These are phyloP conservation scores for Cytospora piceae DNA, from an alignment of 2,329 filamentous ascomycete species.

Conservation along the genomic window DNA sequence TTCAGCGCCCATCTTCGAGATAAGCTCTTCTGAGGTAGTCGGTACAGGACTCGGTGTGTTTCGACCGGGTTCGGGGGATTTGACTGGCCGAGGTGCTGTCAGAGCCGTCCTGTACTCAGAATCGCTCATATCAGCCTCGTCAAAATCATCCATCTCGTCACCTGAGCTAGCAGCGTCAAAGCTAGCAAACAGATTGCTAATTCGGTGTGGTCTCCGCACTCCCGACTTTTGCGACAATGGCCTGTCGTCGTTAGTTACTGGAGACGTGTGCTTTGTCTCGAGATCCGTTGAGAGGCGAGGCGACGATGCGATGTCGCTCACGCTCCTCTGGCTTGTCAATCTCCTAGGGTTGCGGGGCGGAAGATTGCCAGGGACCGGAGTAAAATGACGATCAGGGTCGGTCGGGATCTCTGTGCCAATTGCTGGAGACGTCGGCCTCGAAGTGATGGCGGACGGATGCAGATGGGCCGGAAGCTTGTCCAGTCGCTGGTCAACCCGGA, in stretches of 20 bases:
- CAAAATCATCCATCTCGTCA: constrained; percentile 68
- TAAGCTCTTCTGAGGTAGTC: constrained; percentile 49
- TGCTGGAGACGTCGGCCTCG: constrained; percentile 60
- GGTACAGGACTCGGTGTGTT: constrained; percentile 29
- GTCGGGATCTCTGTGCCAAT: constrained; percentile 32
- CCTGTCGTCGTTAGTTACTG: constrained; percentile 80
- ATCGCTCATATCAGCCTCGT: constrained; percentile 65
- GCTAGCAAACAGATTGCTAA: constrained; percentile 84
- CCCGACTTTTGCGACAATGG: constrained; percentile 67
- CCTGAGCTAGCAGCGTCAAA: constrained; percentile 72
- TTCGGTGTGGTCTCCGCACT: constrained; percentile 71
- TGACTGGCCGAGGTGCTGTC: constrained; percentile 60
- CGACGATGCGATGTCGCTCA: constrained; percentile 55
- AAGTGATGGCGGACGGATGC: constrained; percentile 75
- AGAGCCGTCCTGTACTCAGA: constrained; percentile 69
- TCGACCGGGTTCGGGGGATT: constrained; percentile 25
- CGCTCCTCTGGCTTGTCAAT: constrained; percentile 51
- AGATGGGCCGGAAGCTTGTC: constrained; percentile 77
- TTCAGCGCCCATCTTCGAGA: constrained; percentile 36
- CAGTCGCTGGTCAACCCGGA: constrained; percentile 78
- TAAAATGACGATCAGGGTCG: constrained; percentile 50
- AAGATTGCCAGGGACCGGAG: constrained; percentile 55
- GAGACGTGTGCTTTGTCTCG: constrained; percentile 68
- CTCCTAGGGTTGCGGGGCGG: constrained; percentile 65
- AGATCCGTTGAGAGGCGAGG: constrained; percentile 43